phyloP scores from a whole-genome alignment of 2,329 filamentous ascomycete genomes.

The Dactylella cylindrospora region DNA sequence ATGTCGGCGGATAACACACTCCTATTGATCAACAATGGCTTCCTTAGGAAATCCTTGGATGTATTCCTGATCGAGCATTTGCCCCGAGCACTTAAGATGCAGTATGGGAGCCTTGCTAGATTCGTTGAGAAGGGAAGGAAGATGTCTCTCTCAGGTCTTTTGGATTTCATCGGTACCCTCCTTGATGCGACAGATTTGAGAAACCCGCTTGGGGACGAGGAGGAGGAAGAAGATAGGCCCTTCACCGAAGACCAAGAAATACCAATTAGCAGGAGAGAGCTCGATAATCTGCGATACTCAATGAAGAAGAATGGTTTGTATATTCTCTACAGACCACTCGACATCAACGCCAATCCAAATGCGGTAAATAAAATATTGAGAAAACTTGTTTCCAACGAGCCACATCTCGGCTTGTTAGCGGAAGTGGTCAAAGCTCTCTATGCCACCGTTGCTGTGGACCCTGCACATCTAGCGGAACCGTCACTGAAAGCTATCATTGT shows the following conservation, averaged over 20 bases:
- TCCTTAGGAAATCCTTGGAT: constrained; percentile 62
- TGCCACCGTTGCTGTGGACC: constrained; percentile 48
- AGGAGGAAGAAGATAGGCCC: constrained; percentile 23
- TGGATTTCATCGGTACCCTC: constrained; percentile 39
- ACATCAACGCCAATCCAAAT: constrained; percentile 23
- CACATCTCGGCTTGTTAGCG: constrained; percentile 10
- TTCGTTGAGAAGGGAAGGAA: constrained; percentile 56
- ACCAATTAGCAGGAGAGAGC: constrained; percentile 20
- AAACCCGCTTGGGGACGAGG: constrained; percentile 26
- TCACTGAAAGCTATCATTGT: constrained; percentile 54
- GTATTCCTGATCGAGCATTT: constrained; percentile 63
- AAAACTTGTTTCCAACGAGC: constrained; percentile 30
- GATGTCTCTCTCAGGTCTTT: constrained; percentile 54
- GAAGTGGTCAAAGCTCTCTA: constrained; percentile 34
- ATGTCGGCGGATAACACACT: constrained; percentile 63
- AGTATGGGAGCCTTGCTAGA: constrained; percentile 53
- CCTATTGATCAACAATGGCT: constrained; percentile 63
- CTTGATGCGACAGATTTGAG: constrained; percentile 29
- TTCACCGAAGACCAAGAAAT: constrained; percentile 18
- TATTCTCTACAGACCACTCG: constrained; percentile 38
- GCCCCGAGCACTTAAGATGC: constrained; percentile 56
- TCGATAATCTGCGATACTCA: constrained; percentile 8
- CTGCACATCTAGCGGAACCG: constrained; percentile 53
- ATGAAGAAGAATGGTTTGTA: constrained; percentile 42
- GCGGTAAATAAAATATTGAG: constrained; percentile 39